Evolutionary conservation across 192 early-diverging fungal genomes (phyloP).

Genomic region (Entomortierella beljakovae): DNA sequence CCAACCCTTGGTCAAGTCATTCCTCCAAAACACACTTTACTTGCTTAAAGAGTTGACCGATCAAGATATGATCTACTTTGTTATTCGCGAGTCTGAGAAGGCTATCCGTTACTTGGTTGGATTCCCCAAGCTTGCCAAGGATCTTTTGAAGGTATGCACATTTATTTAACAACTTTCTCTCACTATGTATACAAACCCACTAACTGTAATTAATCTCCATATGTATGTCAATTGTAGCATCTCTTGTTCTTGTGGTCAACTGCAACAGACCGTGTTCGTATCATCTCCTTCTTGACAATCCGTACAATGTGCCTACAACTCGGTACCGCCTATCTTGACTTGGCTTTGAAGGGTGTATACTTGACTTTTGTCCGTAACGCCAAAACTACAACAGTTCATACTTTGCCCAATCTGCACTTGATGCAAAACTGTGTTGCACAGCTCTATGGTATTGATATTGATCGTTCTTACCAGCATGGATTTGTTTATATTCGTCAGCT

Average conservation of each 20-base stretch:
- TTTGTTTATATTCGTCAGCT: conserved; percentile 95
- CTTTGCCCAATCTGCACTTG: conserved; percentile 86
- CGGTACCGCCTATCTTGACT: conserved; percentile 28
- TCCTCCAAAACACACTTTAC: conserved; percentile 76
- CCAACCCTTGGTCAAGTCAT: conserved; percentile 86
- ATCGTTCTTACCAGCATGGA: conserved; percentile 90
- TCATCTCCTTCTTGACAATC: conserved; percentile 87
- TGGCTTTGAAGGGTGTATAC: conserved; percentile 82
- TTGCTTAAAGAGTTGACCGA: conserved; percentile 88
- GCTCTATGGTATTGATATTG: conserved; percentile 81
- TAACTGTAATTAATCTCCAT: too few relatives aligned
- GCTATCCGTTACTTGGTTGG: conserved; percentile 81
- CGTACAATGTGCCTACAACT: conserved; percentile 65
- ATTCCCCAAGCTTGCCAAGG: conserved; percentile 84
- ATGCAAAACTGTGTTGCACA: conserved; percentile 96
- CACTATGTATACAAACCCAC: neutral
- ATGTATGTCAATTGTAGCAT: conserved; percentile 42
- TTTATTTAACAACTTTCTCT: neutral
- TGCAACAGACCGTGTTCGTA: conserved; percentile 66
- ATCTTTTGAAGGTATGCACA: conserved; percentile 76
- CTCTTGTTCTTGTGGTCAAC: conserved; percentile 72
- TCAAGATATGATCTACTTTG: conserved; percentile 83
- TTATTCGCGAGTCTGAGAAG: conserved; percentile 85
- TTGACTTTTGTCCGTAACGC: conserved; percentile 82
- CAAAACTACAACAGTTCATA: conserved; percentile 82